These are phyloP conservation scores for Cucurbita ficifolia DNA, from an alignment of 306 rosid genomes.

Conservation along the genomic window DNA sequence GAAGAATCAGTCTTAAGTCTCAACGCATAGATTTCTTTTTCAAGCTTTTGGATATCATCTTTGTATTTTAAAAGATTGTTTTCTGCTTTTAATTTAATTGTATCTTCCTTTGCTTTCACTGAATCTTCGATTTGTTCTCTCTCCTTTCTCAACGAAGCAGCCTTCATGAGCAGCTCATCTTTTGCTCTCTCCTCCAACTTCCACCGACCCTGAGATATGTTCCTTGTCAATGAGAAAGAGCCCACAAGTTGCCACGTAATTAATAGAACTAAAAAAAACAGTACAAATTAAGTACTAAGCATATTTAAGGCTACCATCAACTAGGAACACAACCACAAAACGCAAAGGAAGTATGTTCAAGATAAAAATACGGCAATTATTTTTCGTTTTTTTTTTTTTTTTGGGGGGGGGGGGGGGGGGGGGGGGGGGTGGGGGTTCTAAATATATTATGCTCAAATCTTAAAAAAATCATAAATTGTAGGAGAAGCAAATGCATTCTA, in stretches of 20 bases:
- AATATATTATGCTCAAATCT: background rate
- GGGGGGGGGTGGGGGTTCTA: too few species aligned
- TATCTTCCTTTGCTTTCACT: conserved; percentile 50
- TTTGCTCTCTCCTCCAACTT: conserved; percentile 45
- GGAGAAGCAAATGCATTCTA: background rate
- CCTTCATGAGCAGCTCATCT: conserved; percentile 41
- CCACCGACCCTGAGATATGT: conserved; percentile 70
- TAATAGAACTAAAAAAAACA: conserved; percentile 9
- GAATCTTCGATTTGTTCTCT: conserved; percentile 64
- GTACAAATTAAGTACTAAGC: conserved; percentile 1
- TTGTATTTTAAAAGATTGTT: conserved; percentile 40
- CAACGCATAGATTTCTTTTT: conserved; percentile 63
- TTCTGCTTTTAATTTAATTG: conserved; percentile 53
- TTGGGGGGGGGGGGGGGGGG: too few species aligned
- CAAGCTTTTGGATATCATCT: conserved; percentile 61
- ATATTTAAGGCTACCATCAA: background rate
- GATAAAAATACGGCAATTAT: background rate
- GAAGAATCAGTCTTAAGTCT: conserved; percentile 65
- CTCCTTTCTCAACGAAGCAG: conserved; percentile 46
- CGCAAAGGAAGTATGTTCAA: background rate
- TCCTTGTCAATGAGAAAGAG: conserved; percentile 39
- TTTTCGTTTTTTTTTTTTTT: too few species aligned
- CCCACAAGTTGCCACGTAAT: conserved; percentile 20
- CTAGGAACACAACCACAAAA: background rate
- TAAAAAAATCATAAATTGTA: background rate